A percentile compares a stretch with the other conserved stretches of the same genome.
These are phyloP conservation scores for Ascochyta pisi DNA, from an alignment of 2,329 filamentous ascomycete species.

Conservation along the genomic window DNA sequence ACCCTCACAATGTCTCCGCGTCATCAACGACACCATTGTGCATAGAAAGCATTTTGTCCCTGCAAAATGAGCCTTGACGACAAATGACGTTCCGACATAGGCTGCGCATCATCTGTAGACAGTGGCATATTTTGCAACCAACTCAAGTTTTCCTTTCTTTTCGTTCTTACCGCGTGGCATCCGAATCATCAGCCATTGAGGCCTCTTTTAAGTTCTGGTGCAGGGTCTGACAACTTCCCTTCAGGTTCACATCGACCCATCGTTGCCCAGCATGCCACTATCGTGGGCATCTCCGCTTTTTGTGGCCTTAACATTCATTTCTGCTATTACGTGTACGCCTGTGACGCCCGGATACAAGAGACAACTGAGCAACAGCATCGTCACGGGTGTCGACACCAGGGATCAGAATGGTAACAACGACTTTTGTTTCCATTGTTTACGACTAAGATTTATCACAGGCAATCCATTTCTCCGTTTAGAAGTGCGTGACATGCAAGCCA, in stretches of 20 bases:
- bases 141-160: not conserved
- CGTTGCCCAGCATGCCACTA: slow-evolving; percentile 15
- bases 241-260: not conserved
- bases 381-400: slow-evolving; percentile 28
- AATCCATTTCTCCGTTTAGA: slow-evolving; percentile 63
- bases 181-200: not conserved
- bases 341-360: not conserved
- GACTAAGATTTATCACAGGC: slow-evolving; percentile 21
- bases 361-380: slow-evolving; percentile 19
- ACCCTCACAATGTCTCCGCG: not conserved
- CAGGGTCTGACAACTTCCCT: slow-evolving; percentile 1
- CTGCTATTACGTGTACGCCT: slow-evolving; percentile 17
- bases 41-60: not conserved
- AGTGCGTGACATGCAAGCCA: slow-evolving; percentile 67
- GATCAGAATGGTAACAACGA: slow-evolving; percentile 24
- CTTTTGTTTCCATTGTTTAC: not conserved
- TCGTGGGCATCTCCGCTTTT: slow-evolving; percentile 2
- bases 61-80: not conserved
- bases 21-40: slow-evolving; percentile 4
- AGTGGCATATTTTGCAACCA: not conserved
- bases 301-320: slow-evolving; percentile 8
- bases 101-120: not conserved
- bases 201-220: not conserved
- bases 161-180: not conserved
- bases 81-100: not conserved